Evolutionary conservation across 192 early-diverging fungal species (phyloP).

Genomic region (Coemansia sp.): DNA sequence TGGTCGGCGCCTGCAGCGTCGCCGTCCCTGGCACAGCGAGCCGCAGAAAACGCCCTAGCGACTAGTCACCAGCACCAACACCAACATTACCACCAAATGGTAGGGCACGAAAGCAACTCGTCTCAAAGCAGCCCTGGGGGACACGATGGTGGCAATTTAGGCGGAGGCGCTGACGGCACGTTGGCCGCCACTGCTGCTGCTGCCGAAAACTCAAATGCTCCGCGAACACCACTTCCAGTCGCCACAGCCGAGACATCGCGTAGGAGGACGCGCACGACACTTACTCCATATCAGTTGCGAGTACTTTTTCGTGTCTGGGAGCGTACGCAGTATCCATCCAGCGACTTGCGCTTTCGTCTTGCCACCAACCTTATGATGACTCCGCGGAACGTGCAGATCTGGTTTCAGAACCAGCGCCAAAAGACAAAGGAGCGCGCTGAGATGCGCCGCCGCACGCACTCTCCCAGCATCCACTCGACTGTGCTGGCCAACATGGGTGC

Average conservation of each 20-base stretch:
- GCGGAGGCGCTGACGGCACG: slow-evolving; percentile 4
- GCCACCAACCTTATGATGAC: slow-evolving; percentile 76
- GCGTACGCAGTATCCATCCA: slow-evolving; percentile 71
- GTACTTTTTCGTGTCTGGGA: slow-evolving; percentile 62
- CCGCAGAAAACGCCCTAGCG: slow-evolving; percentile 8
- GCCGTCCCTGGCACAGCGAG: slow-evolving; percentile 1
- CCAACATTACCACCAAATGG: slow-evolving; percentile 4
- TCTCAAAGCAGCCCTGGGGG: slow-evolving; percentile 25
- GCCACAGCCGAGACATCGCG: slow-evolving; percentile 27
- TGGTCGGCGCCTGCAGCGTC: slow-evolving; percentile 16
- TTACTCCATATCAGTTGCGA: slow-evolving; percentile 61
- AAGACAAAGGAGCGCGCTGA: slow-evolving; percentile 60
- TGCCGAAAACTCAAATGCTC: slow-evolving; percentile 3
- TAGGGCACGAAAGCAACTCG: slow-evolving; percentile 18
- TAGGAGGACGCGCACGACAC: slow-evolving; percentile 56
- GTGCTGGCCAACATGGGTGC: slow-evolving; percentile 1
- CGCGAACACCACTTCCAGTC: slow-evolving; percentile 10
- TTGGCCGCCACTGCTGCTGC: slow-evolving; percentile 3
- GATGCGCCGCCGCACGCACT: slow-evolving; percentile 52
- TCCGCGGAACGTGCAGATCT: slow-evolving; percentile 84
- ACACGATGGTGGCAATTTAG: slow-evolving; percentile 12
- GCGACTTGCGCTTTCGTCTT: slow-evolving; percentile 69
- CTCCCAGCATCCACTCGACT: slow-evolving; percentile 30
- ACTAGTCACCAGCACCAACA: slow-evolving; percentile 12
- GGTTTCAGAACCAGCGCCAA: slow-evolving; percentile 93